These are phyloP conservation scores for Botryobasidium botryosum DNA, from an alignment of 768 basidiomycete species.

Conservation along the genomic window DNA sequence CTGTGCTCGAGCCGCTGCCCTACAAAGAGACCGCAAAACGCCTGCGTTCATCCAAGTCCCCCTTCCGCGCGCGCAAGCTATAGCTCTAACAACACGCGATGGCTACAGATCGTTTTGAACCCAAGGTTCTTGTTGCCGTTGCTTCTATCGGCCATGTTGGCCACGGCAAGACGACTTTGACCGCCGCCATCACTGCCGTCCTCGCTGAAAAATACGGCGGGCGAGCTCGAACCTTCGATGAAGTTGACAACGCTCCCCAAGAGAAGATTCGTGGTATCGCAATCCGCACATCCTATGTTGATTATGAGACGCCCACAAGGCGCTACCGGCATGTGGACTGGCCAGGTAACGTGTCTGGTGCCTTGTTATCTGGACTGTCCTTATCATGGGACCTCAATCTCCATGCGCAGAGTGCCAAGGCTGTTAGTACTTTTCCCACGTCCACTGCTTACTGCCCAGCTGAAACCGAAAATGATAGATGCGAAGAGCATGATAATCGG, in stretches of 20 bases:
- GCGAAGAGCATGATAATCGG: constrained; percentile 99
- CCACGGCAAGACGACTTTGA: constrained; percentile 96
- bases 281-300: constrained; percentile 96
- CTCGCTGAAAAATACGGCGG: constrained; percentile 60
- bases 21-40: no score
- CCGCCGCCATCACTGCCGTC: constrained; percentile 89
- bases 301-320: constrained; percentile 79
- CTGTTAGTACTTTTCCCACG: constrained; percentile 41
- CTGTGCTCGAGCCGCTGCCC: no score
- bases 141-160: constrained; percentile 94
- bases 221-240: constrained; percentile 83
- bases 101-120: no score
- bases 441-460: neutral
- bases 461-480: constrained; percentile 27
- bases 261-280: constrained; percentile 99
- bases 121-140: constrained; percentile 87
- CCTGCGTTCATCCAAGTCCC: no score
- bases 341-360: constrained; percentile 33
- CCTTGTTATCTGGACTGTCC: neutral
- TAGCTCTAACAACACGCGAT: no score
- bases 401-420: constrained; percentile 63
- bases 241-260: constrained; percentile 99
- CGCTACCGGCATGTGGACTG: constrained; percentile 99
- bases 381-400: neutral
- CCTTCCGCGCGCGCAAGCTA: no score